Evolutionary conservation across 768 basidiomycete species (phyloP).

Genomic region (Cubamyces lactineus): DNA sequence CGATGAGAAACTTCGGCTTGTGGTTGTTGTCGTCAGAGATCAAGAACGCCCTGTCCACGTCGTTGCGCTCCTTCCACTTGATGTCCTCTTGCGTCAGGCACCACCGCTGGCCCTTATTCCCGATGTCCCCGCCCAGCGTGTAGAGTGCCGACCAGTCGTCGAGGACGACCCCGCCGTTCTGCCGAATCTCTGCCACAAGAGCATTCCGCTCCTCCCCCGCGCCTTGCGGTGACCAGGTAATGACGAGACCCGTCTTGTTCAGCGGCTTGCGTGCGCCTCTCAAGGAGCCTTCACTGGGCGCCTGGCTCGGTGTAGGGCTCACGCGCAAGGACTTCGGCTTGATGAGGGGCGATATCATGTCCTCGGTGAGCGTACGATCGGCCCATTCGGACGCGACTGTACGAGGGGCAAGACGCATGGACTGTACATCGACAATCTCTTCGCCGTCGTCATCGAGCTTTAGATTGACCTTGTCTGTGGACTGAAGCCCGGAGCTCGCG

Average conservation of each 20-base stretch:
- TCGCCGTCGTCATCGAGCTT: constrained; percentile 43
- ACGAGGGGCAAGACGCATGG: constrained; percentile 55
- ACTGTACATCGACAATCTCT: constrained; percentile 35
- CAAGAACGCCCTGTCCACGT: constrained; percentile 62
- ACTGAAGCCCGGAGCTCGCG: not conserved
- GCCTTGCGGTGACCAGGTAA: constrained; percentile 51
- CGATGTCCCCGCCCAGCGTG: constrained; percentile 55
- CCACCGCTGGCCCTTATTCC: constrained; percentile 54
- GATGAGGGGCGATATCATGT: constrained; percentile 47
- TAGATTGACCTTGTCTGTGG: constrained; percentile 40
- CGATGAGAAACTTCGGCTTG: constrained; percentile 81
- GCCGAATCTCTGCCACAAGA: constrained; percentile 48
- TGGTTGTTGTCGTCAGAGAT: constrained; percentile 65
- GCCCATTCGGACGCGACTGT: constrained; percentile 56
- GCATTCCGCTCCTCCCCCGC: constrained; percentile 46
- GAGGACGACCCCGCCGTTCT: constrained; percentile 57
- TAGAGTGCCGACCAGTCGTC: constrained; percentile 66
- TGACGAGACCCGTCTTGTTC: constrained; percentile 57
- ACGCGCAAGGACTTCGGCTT: constrained; percentile 39
- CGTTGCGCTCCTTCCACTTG: constrained; percentile 45
- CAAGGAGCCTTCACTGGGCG: constrained; percentile 40
- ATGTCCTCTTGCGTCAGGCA: constrained; percentile 51
- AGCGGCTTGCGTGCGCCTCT: constrained; percentile 36
- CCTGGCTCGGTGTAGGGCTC: constrained; percentile 54
- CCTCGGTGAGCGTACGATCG: constrained; percentile 49